Conservation (phyloP, 129 eudicot species). For the Flaveria linearis region DNA sequence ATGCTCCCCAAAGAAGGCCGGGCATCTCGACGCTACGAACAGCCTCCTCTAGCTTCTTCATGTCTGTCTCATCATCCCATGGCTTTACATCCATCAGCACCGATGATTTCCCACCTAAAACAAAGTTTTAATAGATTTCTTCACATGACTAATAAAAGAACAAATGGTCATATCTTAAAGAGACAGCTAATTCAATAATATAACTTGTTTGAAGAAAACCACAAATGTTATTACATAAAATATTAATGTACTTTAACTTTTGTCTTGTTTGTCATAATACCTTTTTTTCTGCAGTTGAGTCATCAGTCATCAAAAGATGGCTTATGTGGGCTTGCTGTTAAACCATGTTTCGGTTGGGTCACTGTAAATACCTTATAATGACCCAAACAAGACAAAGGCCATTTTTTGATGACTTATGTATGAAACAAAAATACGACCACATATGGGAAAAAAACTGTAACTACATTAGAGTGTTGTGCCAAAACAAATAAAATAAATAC, state of each 20-base stretch:
- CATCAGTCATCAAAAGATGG: background rate
- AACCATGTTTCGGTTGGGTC: background rate
- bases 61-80: constrained; percentile 98
- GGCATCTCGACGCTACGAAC: constrained; percentile 75
- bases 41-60: constrained; percentile 92
- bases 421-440: background rate
- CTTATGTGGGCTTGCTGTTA: background rate
- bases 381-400: background rate
- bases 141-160: background rate
- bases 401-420: background rate
- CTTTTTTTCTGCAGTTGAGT: background rate
- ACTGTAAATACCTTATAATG: background rate
- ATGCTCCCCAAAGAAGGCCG: constrained; percentile 96
- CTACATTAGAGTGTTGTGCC: background rate
- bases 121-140: constrained; percentile 5
- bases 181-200: background rate
- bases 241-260: background rate
- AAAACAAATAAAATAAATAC: too few species aligned
- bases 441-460: background rate
- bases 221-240: background rate
- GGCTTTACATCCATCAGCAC: constrained; percentile 93
- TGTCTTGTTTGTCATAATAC: background rate
- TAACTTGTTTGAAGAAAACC: background rate
- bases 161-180: background rate
- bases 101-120: constrained; percentile 86